Evolutionary conservation across 768 basidiomycete genomes (phyloP).

Genomic region (Leccinum longicurvipes): DNA sequence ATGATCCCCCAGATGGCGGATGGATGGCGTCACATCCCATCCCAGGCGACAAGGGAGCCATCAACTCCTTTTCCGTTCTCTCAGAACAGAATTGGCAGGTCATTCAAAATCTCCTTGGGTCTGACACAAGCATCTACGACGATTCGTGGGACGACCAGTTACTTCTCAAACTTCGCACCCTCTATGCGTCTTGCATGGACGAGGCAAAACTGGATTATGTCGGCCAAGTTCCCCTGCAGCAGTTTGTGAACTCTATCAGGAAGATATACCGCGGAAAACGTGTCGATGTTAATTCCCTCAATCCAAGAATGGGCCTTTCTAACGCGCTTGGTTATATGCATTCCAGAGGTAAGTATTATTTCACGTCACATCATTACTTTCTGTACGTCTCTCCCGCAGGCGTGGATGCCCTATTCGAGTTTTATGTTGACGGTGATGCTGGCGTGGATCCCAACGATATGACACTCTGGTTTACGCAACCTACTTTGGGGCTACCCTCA

Average conservation of each 20-base stretch:
- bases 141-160: slow-evolving; percentile 50
- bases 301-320: slow-evolving; percentile 60
- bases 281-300: slow-evolving; percentile 34
- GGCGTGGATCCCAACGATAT: slow-evolving; percentile 84
- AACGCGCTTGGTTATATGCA: slow-evolving; percentile 83
- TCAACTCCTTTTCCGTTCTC: slow-evolving; percentile 70
- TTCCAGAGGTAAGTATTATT: slow-evolving; percentile 59
- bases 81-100: slow-evolving; percentile 75
- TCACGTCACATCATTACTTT: background rate
- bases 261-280: slow-evolving; percentile 56
- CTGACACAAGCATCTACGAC: slow-evolving; percentile 35
- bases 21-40: slow-evolving; percentile 84
- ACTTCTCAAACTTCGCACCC: slow-evolving; percentile 60
- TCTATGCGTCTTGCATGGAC: slow-evolving; percentile 82
- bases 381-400: slow-evolving; percentile 41
- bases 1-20: slow-evolving; percentile 61
- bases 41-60: slow-evolving; percentile 78
- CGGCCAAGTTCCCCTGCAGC: slow-evolving; percentile 67
- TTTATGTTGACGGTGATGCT: slow-evolving; percentile 84
- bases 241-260: slow-evolving; percentile 60
- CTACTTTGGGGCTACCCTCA: slow-evolving; percentile 77
- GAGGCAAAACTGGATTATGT: slow-evolving; percentile 71
- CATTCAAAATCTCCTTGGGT: slow-evolving; percentile 68
- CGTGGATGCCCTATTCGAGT: slow-evolving; percentile 73
- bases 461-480: slow-evolving; percentile 83